Evolutionary conservation across 148 eudicot genomes (phyloP).

Genomic region (Rhododendron williamsianum): DNA sequence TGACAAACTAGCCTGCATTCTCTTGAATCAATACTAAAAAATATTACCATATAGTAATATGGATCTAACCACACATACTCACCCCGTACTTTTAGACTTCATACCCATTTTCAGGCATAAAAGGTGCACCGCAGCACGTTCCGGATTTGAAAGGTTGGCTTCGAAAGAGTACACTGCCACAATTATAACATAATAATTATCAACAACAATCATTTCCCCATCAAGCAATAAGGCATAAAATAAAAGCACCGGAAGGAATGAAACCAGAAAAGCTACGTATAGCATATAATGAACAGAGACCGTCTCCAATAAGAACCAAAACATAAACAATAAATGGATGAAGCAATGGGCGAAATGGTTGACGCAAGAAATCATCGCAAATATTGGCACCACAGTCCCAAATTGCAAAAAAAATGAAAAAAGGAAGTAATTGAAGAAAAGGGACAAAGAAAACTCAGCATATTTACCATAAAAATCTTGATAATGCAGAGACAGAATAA

Average conservation of each 20-base stretch:
- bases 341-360: background rate
- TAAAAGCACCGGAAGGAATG: background rate
- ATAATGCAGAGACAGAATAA: background rate
- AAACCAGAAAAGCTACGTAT: background rate
- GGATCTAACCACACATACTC: slow-evolving; percentile 18
- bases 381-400: background rate
- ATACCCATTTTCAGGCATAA: slow-evolving; percentile 55
- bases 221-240: background rate
- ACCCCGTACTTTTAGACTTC: slow-evolving; percentile 83
- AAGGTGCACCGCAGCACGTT: slow-evolving; percentile 64
- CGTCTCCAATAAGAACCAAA: background rate
- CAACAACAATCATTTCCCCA: background rate
- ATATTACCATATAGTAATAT: too few relatives aligned
- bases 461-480: background rate
- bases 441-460: background rate
- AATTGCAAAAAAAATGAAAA: background rate
- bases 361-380: background rate
- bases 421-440: background rate
- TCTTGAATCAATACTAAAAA: background rate
- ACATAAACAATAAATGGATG: background rate
- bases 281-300: background rate
- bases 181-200: background rate
- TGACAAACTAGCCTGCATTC: background rate
- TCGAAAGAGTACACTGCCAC: slow-evolving; percentile 66
- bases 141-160: slow-evolving; percentile 38